A percentile compares a stretch with the other conserved stretches of the same genome.
Evolutionary conservation across 371 early-diverging fungal species (phyloP).

Genomic region (Vairimorpha ceranae): DNA sequence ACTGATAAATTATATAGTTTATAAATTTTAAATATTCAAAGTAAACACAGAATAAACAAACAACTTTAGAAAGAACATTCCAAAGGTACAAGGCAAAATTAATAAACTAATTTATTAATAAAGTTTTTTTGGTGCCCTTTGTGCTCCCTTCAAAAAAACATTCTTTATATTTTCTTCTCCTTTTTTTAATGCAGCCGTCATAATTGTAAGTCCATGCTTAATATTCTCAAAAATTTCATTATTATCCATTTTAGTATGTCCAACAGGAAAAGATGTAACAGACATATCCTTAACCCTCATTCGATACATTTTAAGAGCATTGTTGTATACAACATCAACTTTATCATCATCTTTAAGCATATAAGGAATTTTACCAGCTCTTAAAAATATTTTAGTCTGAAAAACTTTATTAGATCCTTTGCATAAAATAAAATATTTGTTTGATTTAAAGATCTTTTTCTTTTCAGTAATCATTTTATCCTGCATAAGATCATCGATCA

Average conservation of each 20-base stretch:
- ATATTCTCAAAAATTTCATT: slow-evolving; percentile 88
- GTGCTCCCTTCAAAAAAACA: slow-evolving; percentile 89
- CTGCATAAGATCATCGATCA: slow-evolving; percentile 86
- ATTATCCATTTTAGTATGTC: slow-evolving; percentile 84
- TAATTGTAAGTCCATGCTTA: slow-evolving; percentile 89
- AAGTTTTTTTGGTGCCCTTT: slow-evolving; percentile 73
- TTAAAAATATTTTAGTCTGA: slow-evolving; percentile 87
- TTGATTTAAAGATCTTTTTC: slow-evolving; percentile 83
- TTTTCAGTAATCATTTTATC: slow-evolving; percentile 97
- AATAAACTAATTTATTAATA: slow-evolving; percentile 44
- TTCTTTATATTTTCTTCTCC: slow-evolving; percentile 97
- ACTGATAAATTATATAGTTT: too few species aligned
- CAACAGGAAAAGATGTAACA: slow-evolving; percentile 91
- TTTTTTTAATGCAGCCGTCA: slow-evolving; percentile 93
- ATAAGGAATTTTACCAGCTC: slow-evolving; percentile 89
- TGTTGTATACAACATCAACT: slow-evolving; percentile 78
- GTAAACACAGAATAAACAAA: too few species aligned
- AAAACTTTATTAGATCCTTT: slow-evolving; percentile 91
- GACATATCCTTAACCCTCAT: slow-evolving; percentile 97
- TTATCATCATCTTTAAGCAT: slow-evolving; percentile 85
- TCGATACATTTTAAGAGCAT: slow-evolving; percentile 91
- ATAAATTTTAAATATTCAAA: too few species aligned
- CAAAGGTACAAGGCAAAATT: neutral
- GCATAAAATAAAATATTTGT: slow-evolving; percentile 91
- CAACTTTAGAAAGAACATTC: too few species aligned